Percentiles rank a stretch among this genome's conserved stretches.
phyloP scores from a whole-genome alignment of 306 rosid species.

The Prunus padus region DNA sequence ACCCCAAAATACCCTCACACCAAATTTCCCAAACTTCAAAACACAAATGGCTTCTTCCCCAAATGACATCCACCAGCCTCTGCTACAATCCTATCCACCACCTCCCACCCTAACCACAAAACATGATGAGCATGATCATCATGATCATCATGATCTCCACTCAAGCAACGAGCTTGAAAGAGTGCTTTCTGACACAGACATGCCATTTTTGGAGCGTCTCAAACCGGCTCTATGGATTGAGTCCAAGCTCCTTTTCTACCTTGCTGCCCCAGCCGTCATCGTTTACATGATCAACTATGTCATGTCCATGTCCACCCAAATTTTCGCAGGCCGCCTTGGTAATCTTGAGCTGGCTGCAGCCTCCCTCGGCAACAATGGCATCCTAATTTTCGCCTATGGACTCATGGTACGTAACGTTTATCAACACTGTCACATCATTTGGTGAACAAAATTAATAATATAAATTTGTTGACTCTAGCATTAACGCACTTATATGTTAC shows the following conservation, averaged over 20 bases:
- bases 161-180: conserved; percentile 38
- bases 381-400: conserved; percentile 68
- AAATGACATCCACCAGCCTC: conserved; percentile 4
- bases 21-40: neutral
- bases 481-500: neutral
- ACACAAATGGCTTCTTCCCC: conserved; percentile 24
- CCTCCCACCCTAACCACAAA: neutral
- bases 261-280: conserved; percentile 57
- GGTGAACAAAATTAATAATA: neutral
- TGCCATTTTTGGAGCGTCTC: conserved; percentile 35
- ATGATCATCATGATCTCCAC: neutral
- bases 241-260: conserved; percentile 41
- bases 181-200: conserved; percentile 36
- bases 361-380: conserved; percentile 66
- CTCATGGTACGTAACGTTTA: conserved; percentile 41
- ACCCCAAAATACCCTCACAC: neutral
- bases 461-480: neutral
- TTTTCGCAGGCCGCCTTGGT: conserved; percentile 71
- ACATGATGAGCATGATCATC: neutral
- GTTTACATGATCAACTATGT: conserved; percentile 57
- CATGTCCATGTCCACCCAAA: conserved; percentile 73
- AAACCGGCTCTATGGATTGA: conserved; percentile 51
- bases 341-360: conserved; percentile 71
- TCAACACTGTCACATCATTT: neutral
- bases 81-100: neutral